Base-by-base conservation (phyloP, 208 protist genomes). In the Acanthamoeba divionensis region DNA sequence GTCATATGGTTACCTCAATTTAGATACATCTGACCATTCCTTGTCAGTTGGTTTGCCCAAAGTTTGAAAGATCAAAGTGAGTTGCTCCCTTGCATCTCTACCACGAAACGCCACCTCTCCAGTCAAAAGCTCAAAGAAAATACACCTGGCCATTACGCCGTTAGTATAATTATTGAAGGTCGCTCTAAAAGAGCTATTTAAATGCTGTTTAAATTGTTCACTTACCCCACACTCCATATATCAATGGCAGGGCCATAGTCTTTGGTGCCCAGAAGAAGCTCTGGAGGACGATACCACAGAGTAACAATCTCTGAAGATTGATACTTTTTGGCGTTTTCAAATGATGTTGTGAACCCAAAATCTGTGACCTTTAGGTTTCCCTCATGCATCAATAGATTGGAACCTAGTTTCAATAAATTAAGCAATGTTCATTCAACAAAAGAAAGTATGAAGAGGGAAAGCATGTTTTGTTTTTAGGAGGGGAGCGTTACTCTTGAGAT, bases 271-370 rank as follows among this genome's bases (percentile, higher is more conserved):
- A 96, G 87, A 15, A 97, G 73, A 8, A 97, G 71, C 73, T 97
- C 96, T 0, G 96, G 96, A 31, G 96, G 95, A 12, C 96, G 90
- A 90, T 97, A 97, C 95, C 95, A 96, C 0, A 97, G 93, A 10
- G 96, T 97, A 71, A 97, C 94, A 6, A 96, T 94, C 15, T 89
- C 54, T 33, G 91, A 93, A 0, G 96, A 96, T 21, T 95, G 93
- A 4, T 88, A 29, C 2, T 15, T 12, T 4, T 31, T 38, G 41
- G 65, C 66, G 13, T 86, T 54, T 44, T 95, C 83, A 54, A 87
- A 86, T 6, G 92, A 41, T 33, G 93, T 60, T 13, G 92, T 94
- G 15, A 95, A 75, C 55, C 95, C 95, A 90, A 96, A 95, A 88
- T 97, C 96, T 10, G 94, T 95, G 8, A 97, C 85, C 63, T 97